Evolutionary conservation across 257 asterid species (phyloP).

Genomic region (Scutellaria galericulata): DNA sequence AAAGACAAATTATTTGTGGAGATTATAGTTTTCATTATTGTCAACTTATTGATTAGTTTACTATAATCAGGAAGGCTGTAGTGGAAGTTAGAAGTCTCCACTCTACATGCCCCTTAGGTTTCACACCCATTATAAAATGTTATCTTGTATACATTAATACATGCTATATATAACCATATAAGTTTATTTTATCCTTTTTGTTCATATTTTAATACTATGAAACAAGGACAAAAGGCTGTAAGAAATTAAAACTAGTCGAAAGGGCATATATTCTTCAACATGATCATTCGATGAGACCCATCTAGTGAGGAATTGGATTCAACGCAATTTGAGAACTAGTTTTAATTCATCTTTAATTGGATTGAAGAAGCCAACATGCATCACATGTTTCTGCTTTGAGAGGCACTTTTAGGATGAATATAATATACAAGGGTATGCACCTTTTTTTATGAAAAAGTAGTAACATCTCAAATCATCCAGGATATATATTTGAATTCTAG

Average conservation of each 20-base stretch:
- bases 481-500: too few species aligned
- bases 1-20: not conserved
- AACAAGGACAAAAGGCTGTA: not conserved
- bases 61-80: slow-evolving; percentile 4
- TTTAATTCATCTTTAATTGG: not conserved
- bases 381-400: not conserved
- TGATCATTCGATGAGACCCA: slow-evolving; percentile 22
- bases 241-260: not conserved
- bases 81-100: slow-evolving; percentile 34
- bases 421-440: too few species aligned
- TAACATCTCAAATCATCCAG: too few species aligned
- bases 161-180: not conserved
- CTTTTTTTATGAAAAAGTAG: too few species aligned
- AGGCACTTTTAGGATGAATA: not conserved
- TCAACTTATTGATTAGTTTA: slow-evolving; percentile 5
- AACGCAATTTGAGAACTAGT: not conserved
- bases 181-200: not conserved
- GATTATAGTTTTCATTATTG: not conserved
- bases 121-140: too few species aligned
- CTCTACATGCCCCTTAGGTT: slow-evolving; percentile 11
- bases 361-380: not conserved
- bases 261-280: slow-evolving; percentile 12
- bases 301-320: slow-evolving; percentile 11
- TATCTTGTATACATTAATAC: too few species aligned
- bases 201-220: too few species aligned